Percentiles rank a stretch among this genome's conserved stretches.
These are phyloP conservation scores for Moniliophthora roreri DNA, from an alignment of 1,284 basidiomycete species.

Conservation along the genomic window DNA sequence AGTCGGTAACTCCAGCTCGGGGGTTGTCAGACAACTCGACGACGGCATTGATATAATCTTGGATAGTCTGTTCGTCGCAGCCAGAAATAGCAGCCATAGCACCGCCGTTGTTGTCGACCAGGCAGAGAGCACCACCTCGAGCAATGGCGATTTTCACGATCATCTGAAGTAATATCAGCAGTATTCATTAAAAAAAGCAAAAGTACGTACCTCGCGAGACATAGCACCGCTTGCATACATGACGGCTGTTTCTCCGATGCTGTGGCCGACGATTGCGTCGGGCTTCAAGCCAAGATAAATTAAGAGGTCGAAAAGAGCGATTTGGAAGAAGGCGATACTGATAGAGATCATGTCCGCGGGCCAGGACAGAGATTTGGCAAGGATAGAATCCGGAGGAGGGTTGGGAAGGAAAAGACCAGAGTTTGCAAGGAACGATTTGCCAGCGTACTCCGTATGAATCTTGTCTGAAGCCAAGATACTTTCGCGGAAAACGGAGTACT, in stretches of 20 bases:
- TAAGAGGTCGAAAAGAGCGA: not conserved
- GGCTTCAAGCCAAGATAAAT: not conserved
- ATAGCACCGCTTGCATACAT: slow-evolving; percentile 2
- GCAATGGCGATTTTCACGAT: slow-evolving; percentile 3
- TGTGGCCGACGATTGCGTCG: slow-evolving; percentile 3
- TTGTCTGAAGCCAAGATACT: slow-evolving; percentile 1
- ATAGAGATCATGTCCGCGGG: not conserved
- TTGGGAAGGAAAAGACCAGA: slow-evolving; percentile 3
- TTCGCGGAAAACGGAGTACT: slow-evolving; percentile 1
- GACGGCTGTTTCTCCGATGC: slow-evolving; percentile 2
- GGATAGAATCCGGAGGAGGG: not conserved
- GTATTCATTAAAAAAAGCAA: not conserved
- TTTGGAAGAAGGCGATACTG: slow-evolving; percentile 3
- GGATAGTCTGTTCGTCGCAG: not conserved
- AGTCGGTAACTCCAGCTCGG: not conserved
- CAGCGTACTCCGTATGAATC: slow-evolving; percentile 1
- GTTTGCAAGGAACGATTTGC: not conserved
- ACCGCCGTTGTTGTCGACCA: not conserved
- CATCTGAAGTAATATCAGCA: not conserved
- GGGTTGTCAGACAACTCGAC: slow-evolving; percentile 1
- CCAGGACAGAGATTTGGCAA: slow-evolving; percentile 1
- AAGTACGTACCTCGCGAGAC: not conserved
- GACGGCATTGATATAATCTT: slow-evolving; percentile 3
- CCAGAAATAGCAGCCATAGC: slow-evolving; percentile 2
- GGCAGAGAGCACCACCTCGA: slow-evolving; percentile 2